phyloP scores from a whole-genome alignment of 805 yeast species.

The Candida alai region DNA sequence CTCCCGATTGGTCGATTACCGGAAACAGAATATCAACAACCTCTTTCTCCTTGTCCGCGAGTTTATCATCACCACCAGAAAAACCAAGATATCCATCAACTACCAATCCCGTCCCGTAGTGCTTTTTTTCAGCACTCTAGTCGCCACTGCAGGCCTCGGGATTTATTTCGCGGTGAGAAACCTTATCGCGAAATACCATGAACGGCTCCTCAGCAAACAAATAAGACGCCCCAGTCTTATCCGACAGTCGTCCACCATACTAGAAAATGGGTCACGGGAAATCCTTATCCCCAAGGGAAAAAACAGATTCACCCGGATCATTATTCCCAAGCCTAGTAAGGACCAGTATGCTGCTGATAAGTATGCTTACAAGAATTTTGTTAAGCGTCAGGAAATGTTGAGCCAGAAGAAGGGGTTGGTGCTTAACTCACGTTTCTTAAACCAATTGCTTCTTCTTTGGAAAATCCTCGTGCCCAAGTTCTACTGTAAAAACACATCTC shows the following conservation, averaged over 20 bases:
- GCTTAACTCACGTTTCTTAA: constrained; percentile 60
- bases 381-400: constrained; percentile 17
- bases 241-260: constrained; percentile 40
- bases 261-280: constrained; percentile 43
- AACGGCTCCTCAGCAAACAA: constrained; percentile 21
- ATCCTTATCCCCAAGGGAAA: constrained; percentile 46
- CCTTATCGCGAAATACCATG: constrained; percentile 27
- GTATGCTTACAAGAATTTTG: constrained; percentile 47
- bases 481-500: constrained; percentile 60
- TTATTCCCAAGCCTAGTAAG: constrained; percentile 43
- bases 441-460: constrained; percentile 74
- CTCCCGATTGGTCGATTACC: constrained; percentile 30
- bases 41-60: constrained; percentile 32
- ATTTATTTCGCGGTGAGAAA: constrained; percentile 28
- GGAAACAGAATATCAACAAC: constrained; percentile 30
- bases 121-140: constrained; percentile 36
- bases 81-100: constrained; percentile 35
- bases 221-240: constrained; percentile 33
- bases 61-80: constrained; percentile 30
- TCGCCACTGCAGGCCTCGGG: constrained; percentile 40
- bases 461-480: constrained; percentile 75
- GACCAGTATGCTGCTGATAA: constrained; percentile 56
- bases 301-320: constrained; percentile 25
- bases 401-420: constrained; percentile 12
- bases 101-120: constrained; percentile 41